A percentile compares a stretch with the other conserved stretches of the same genome.
These are phyloP conservation scores for Ascochyta viciae-villosae DNA, from an alignment of 2,329 filamentous ascomycete genomes.

Conservation along the genomic window DNA sequence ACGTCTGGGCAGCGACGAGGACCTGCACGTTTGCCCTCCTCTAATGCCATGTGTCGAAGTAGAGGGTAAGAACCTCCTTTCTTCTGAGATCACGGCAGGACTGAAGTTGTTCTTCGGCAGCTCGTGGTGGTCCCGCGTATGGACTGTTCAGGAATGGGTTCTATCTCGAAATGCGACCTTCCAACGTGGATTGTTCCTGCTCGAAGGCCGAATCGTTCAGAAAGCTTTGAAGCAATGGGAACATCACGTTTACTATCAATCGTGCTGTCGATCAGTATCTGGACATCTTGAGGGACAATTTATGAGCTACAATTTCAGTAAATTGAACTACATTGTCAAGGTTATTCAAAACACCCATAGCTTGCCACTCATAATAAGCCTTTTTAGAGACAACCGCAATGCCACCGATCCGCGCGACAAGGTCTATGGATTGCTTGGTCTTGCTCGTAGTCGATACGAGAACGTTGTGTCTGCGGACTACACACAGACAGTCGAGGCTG, in stretches of 20 bases:
- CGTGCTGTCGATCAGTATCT: neutral
- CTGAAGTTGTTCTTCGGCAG: neutral
- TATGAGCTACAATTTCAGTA: neutral
- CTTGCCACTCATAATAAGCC: neutral
- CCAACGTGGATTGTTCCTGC: neutral
- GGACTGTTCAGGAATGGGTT: conserved; percentile 1
- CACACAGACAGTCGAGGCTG: neutral
- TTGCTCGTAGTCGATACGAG: neutral
- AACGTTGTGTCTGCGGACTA: neutral
- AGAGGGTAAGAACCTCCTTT: neutral
- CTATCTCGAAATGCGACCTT: neutral
- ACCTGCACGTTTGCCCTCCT: neutral
- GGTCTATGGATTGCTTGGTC: neutral
- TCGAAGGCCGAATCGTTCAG: neutral
- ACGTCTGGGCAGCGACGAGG: neutral
- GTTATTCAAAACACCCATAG: too few species aligned
- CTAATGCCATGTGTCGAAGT: neutral
- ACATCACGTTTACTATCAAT: neutral
- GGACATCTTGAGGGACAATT: neutral
- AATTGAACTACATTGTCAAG: neutral
- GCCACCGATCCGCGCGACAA: neutral
- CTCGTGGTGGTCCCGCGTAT: conserved; percentile 1
- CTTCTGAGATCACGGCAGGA: neutral
- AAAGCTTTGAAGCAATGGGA: neutral
- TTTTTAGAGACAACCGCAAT: neutral